Evolutionary conservation across 2,329 filamentous ascomycete genomes (phyloP), one percentile per base, ranked within the genome.

Genomic region (Botryotinia narcissicola): DNA sequence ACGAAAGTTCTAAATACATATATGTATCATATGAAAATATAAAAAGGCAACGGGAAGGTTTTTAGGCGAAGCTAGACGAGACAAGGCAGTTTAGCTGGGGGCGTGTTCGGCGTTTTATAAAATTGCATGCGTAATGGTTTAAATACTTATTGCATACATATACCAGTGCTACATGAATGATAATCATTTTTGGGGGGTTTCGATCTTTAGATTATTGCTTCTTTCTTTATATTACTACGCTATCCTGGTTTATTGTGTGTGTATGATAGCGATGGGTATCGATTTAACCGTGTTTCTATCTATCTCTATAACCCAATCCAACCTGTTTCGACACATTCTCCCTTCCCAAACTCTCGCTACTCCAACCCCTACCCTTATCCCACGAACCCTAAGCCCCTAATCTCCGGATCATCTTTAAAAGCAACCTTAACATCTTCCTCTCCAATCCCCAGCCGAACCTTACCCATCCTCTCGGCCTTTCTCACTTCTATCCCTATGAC

Each of bases 371-470:
- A 32, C 14, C 18, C 2, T 46, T 73, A 75, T 63, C 64, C 75
- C 72, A 73, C 79, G 74, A 81, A 80, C 57, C 81, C 81, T 75
- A 82, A 76, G 64, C 75, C 91, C 82, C 91, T 94, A 72, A 97
- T 91, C 80, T 98, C 94, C 12, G 89, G 89, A 83, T 98, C 95
- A 76, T 97, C 94, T 74, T 91, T 90, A 78, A 98, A 90, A 54
- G 95, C 95, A 80, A 93, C 88, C 80, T 91, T 91, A 32, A 98
- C 89, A 83, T 98, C 95, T 79, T 98, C 95, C 75, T 97, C 93
- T 22, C 93, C 92, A 76, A 98, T 91, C 82, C 93, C 90, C 73
- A 99, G 85, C 73, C 95, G 87, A 59, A 99, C 89, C 82, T 97
- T 95, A 73, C 94, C 95, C 35, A 93, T 94, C 61, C 96, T 87